A percentile compares a stretch with the other conserved stretches of the same genome.
These are phyloP conservation scores for Labyrinthula sp. DNA, from an alignment of 352 stramenopile genomes.

Conservation along the genomic window DNA sequence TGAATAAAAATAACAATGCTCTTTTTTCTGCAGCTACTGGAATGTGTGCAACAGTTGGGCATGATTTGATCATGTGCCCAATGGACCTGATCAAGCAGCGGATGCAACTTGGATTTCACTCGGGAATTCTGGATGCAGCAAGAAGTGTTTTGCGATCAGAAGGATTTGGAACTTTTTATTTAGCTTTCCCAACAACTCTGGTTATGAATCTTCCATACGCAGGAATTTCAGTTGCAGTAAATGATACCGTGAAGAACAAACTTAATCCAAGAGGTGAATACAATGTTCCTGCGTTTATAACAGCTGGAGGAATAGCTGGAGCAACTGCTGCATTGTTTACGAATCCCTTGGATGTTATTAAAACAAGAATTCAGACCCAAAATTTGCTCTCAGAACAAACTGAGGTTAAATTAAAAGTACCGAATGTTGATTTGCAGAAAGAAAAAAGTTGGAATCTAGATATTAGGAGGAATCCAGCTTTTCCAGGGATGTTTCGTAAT, in stretches of 20 bases:
- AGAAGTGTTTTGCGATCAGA: constrained; percentile 42
- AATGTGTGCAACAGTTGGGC: constrained; percentile 71
- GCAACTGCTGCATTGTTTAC: constrained; percentile 69
- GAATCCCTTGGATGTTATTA: constrained; percentile 91
- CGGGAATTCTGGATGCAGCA: constrained; percentile 63
- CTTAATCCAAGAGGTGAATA: constrained; percentile 54
- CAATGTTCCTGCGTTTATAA: constrained; percentile 66
- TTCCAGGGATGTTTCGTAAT: too few species aligned
- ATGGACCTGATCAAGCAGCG: constrained; percentile 97
- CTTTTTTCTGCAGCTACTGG: constrained; percentile 52
- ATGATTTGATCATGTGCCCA: constrained; percentile 93
- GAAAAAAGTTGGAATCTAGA: too few species aligned
- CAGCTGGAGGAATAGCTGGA: constrained; percentile 70
- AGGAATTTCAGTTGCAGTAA: constrained; percentile 89
- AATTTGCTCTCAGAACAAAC: background rate
- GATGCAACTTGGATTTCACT: constrained; percentile 93
- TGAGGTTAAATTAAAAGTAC: background rate
- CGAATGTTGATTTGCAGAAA: too few species aligned
- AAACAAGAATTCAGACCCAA: constrained; percentile 88
- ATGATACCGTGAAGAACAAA: constrained; percentile 85
- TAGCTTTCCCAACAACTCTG: constrained; percentile 87
- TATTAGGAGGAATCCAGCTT: too few species aligned
- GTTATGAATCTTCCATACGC: constrained; percentile 95
- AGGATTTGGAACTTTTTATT: constrained; percentile 51
- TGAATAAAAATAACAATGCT: constrained; percentile 36